Evolutionary conservation across 2,329 filamentous ascomycete species (phyloP), one percentile per base, ranked within the genome.

Genomic region (Penicillium aurantiogriseum): DNA sequence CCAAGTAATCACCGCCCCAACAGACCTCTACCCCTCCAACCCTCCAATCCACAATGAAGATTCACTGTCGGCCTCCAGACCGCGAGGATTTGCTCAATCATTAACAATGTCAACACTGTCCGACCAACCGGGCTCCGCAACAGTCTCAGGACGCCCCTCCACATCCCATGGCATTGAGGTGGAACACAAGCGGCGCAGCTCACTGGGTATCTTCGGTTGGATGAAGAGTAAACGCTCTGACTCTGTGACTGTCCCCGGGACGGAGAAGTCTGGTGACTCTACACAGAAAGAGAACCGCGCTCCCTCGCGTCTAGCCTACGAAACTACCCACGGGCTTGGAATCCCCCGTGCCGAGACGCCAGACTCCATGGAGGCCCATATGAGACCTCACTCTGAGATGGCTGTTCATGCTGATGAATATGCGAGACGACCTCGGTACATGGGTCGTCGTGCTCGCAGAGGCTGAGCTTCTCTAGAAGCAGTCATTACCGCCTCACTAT

Each of bases 121-220:
- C 2, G 31, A 46, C 29, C 48, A 62, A 33, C 39, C 64, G 13
- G 49, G 61, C 23, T 60, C 67, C 13, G 58, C 62, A 21, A 64
- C 61, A 19, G 53, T 63, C 2, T 54, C 63, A 9, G 55, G 51
- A 27, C 63, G 67, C 23, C 68, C 68, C 3, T 59, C 60, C 9
- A 70, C 70, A 35, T 70, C 72, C 2, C 65, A 70, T 39, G 66
- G 65, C 50, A 63, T 62, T 38, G 66, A 65, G 51, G 63, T 62
- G 23, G 73, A 74, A 10, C 69, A 73, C 54, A 74, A 74, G 54
- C 68, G 74, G 23, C 74, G 71, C 43, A 71, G 72, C 54, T 76
- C 75, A 2, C 60, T 74, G 6, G 67, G 72, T 1, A 67, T 77
- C 27, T 70, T 76, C 39, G 69, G 72, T n/a, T 77, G 75, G 75